phyloP scores from a whole-genome alignment of 2,329 filamentous ascomycete species.

The Neopestalotiopsis sp. region DNA sequence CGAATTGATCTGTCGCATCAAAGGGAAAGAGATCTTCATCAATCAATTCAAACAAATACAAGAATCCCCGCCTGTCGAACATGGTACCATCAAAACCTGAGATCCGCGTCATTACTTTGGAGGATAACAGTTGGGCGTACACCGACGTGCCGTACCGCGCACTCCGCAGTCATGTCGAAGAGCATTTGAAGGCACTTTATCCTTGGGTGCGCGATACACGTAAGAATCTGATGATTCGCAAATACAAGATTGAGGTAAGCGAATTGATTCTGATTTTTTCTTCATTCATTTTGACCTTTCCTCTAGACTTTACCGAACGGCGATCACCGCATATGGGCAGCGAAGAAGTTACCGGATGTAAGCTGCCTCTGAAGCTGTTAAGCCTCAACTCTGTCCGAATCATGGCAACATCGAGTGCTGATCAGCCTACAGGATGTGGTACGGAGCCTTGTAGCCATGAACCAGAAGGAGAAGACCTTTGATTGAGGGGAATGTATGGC shows the following conservation, averaged over 20 bases:
- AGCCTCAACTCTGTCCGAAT: not conserved
- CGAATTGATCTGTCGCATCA: not conserved
- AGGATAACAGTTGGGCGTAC: not conserved
- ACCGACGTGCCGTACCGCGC: not conserved
- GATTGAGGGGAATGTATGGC: not conserved
- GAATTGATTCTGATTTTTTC: not conserved
- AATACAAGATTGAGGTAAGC: not conserved
- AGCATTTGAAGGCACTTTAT: not conserved
- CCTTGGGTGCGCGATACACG: not conserved
- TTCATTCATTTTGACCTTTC: not conserved
- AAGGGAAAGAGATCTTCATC: not conserved
- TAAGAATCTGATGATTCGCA: not conserved
- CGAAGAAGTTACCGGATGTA: not conserved
- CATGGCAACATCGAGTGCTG: not conserved
- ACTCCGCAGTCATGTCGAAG: not conserved
- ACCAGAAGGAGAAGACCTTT: not conserved
- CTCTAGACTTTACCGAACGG: not conserved
- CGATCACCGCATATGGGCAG: constrained; percentile 3
- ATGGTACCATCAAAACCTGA: not conserved
- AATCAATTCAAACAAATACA: not conserved
- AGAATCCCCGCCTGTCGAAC: not conserved
- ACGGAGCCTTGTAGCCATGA: not conserved
- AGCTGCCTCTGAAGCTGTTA: not conserved
- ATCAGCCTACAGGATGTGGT: not conserved
- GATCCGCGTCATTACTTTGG: not conserved